A percentile compares a stretch with the other conserved stretches of the same genome.
Conservation (phyloP, 805 yeast species). For the Schwanniomyces pseudopolymorphus region DNA sequence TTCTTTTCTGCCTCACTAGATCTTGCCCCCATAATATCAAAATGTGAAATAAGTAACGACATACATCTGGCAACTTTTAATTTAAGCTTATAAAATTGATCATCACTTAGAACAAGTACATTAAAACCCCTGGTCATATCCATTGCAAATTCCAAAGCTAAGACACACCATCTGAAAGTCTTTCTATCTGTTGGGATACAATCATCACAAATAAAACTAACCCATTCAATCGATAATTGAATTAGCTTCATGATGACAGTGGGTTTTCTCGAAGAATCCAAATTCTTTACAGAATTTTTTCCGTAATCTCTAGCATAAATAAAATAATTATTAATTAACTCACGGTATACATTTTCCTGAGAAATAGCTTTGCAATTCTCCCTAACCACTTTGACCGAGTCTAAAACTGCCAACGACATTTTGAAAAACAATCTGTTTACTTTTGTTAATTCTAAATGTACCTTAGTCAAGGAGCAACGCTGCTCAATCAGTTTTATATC, state of each 20-base stretch:
- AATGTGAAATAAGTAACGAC: slow-evolving; percentile 90
- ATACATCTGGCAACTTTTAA: slow-evolving; percentile 90
- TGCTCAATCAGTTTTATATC: slow-evolving; percentile 50
- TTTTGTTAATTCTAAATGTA: slow-evolving; percentile 69
- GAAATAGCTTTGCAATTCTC: slow-evolving; percentile 54
- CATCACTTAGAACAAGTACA: slow-evolving; percentile 75
- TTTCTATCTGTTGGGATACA: slow-evolving; percentile 89
- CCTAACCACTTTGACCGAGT: slow-evolving; percentile 52
- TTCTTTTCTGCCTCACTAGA: slow-evolving; percentile 67
- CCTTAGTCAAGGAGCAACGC: slow-evolving; percentile 67
- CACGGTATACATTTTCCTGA: slow-evolving; percentile 62
- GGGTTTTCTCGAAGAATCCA: slow-evolving; percentile 66
- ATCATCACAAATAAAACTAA: slow-evolving; percentile 88
- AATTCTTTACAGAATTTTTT: slow-evolving; percentile 61
- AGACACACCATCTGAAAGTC: slow-evolving; percentile 94
- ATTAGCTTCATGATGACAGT: slow-evolving; percentile 70
- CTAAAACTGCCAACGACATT: slow-evolving; percentile 64
- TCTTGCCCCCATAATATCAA: slow-evolving; percentile 97
- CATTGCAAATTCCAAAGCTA: slow-evolving; percentile 95
- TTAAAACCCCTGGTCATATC: slow-evolving; percentile 89
- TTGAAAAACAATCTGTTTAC: slow-evolving; percentile 67
- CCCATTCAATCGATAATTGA: slow-evolving; percentile 83
- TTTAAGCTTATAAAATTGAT: slow-evolving; percentile 69
- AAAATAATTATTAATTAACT: slow-evolving; percentile 70
- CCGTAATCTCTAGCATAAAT: slow-evolving; percentile 82